A percentile compares a stretch with the other conserved stretches of the same genome.
Evolutionary conservation across 441 rosid genomes (phyloP).

Genomic region (Erodium trifolium): DNA sequence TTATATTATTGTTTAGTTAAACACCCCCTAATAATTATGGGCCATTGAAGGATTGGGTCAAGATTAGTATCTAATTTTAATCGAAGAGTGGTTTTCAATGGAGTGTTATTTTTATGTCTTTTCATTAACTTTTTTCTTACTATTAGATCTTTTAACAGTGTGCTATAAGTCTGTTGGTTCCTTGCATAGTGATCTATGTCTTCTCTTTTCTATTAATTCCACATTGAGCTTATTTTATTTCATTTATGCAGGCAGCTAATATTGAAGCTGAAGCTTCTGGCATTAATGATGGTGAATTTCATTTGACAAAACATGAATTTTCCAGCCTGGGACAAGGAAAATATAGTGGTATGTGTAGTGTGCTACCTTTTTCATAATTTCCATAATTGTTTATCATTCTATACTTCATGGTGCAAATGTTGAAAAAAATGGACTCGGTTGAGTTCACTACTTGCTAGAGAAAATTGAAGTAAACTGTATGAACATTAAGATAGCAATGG

Average conservation of each 20-base stretch:
- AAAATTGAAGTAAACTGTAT: not conserved
- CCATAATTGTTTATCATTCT: not conserved
- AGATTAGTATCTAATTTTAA: too few relatives aligned
- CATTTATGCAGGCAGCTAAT: conserved; percentile 61
- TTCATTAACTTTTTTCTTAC: not conserved
- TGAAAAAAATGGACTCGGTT: not conserved
- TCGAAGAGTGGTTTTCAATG: too few relatives aligned
- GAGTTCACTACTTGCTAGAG: not conserved
- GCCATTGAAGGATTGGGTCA: too few relatives aligned
- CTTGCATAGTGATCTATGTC: not conserved
- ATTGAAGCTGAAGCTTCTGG: conserved; percentile 66
- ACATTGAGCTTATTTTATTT: conserved; percentile 2
- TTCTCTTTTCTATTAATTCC: not conserved
- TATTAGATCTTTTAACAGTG: not conserved
- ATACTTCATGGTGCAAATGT: not conserved
- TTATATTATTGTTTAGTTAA: too few relatives aligned
- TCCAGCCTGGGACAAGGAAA: conserved; percentile 59
- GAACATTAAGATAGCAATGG: not conserved
- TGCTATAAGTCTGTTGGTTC: not conserved
- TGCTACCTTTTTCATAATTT: not conserved
- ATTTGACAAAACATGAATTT: conserved; percentile 52
- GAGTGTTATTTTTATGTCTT: not conserved
- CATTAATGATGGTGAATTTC: conserved; percentile 54
- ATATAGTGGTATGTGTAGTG: conserved; percentile 50
- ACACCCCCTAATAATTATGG: too few relatives aligned